phyloP scores from a whole-genome alignment of 2,329 filamentous ascomycete species.

The Exserohilum turcica region DNA sequence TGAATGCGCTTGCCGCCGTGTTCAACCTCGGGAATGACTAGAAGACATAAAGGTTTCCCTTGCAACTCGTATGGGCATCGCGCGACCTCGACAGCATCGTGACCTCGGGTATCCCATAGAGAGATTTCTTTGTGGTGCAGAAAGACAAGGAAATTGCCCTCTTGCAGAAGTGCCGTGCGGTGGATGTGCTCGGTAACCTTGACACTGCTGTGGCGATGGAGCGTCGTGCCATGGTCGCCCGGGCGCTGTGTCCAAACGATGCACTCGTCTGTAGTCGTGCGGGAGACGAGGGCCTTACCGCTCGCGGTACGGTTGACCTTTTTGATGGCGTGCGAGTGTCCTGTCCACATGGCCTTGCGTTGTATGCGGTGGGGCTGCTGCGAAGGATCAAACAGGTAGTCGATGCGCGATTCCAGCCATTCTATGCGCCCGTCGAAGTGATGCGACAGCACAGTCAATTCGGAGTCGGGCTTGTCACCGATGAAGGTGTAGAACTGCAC shows the following conservation, averaged over 20 bases:
- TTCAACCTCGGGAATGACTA: constrained; percentile 71
- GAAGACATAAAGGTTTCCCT: constrained; percentile 78
- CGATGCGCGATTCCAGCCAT: constrained; percentile 78
- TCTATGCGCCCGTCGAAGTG: constrained; percentile 84
- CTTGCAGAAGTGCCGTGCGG: constrained; percentile 76
- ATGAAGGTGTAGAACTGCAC: constrained; percentile 77
- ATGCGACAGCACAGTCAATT: constrained; percentile 76
- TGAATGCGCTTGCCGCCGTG: constrained; percentile 61
- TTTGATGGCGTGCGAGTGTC: constrained; percentile 78
- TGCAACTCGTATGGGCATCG: constrained; percentile 62
- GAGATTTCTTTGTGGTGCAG: constrained; percentile 72
- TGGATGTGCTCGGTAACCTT: constrained; percentile 73
- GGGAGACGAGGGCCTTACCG: constrained; percentile 78
- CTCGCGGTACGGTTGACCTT: constrained; percentile 87
- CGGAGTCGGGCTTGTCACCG: constrained; percentile 63
- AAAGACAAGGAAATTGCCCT: constrained; percentile 81
- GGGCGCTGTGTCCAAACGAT: constrained; percentile 79
- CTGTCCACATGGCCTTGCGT: constrained; percentile 75
- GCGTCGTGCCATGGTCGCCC: constrained; percentile 56
- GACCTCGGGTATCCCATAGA: constrained; percentile 76
- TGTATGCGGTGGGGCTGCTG: constrained; percentile 63
- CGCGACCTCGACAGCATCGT: constrained; percentile 64
- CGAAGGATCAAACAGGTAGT: constrained; percentile 78
- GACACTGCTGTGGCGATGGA: constrained; percentile 72
- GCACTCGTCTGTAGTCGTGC: constrained; percentile 77